Evolutionary conservation across 495 filamentous ascomycete species (phyloP), one percentile per base, ranked within the genome.

Genomic region (Pyrenula massariospora): DNA sequence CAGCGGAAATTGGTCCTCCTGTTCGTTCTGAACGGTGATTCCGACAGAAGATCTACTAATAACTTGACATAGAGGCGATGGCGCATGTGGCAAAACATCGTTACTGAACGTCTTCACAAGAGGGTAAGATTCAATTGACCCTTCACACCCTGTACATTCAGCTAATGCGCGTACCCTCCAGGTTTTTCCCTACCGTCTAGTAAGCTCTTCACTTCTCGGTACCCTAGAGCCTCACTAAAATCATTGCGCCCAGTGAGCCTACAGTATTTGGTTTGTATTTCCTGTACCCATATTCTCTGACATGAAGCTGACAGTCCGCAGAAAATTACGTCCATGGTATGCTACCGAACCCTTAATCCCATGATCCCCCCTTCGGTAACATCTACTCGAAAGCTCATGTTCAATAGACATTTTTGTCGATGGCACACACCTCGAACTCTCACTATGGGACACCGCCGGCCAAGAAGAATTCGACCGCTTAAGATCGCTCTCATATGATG

Each of bases 381-480:
- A 21, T 20, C 24, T 22, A 48, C 51, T 54, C 49, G 25, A 53
- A 42, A 56, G 56, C 58, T 62, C 53, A 67, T 61, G 23, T 42
- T 42, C 3, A 22, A 22, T 59, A 94, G 93, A 98, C 72, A 95
- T 98, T 66, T 98, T 93, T 71, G 93, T 98, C 69, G 93, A 98
- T 67, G 88, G 84, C 69, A 85, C 87, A 54, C 93, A 97, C 71
- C 94, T 98, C 69, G 93, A 98, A 70, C 78, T 98, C 57, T 95
- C 90, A 50, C 78, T 98, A 57, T 98, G 93, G 93, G 93, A 98
- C 73, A 98, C 93, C 0, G 93, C 93, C 24, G 93, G 93, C 15
- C 93, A 98, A 74, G 93, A 98, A 76, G 93, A 98, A 83, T 98
- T 97, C 73, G 93, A 98, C 73, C 87, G 93, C 20, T 76, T 98